Conservation (phyloP, 352 stramenopile species). For the Blastocystis sp. region DNA sequence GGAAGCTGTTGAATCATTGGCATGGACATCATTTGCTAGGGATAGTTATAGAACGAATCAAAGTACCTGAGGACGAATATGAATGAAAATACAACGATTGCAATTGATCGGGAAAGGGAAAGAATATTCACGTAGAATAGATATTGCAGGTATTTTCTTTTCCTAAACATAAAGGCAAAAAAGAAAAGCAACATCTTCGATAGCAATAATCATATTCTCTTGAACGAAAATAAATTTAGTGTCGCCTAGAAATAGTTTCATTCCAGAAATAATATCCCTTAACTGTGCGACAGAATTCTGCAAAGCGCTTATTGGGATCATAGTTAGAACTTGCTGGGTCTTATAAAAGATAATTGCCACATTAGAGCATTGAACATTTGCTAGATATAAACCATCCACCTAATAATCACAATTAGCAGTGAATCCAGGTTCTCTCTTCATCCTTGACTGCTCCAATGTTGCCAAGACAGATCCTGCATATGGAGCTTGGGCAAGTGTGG, state of each 20-base stretch:
- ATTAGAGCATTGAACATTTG: not conserved
- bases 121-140: not conserved
- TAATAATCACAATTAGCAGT: not conserved
- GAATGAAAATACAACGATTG: slow-evolving; percentile 27
- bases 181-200: not conserved
- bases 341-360: slow-evolving; percentile 22
- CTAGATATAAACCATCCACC: not conserved
- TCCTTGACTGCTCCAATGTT: not conserved
- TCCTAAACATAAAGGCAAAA: not conserved
- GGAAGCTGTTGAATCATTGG: too few species aligned
- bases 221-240: slow-evolving; percentile 19
- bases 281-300: not conserved
- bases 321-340: not conserved
- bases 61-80: not conserved
- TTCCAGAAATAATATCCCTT: not conserved
- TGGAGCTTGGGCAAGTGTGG: not conserved
- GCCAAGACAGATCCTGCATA: not conserved
- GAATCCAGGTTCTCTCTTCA: not conserved
- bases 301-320: slow-evolving; percentile 1
- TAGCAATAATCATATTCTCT: not conserved
- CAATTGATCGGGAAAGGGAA: slow-evolving; percentile 46
- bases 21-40: too few species aligned
- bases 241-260: not conserved
- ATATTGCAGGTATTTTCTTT: not conserved
- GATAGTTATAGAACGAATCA: too few species aligned